Conservation (phyloP, 129 eudicot genomes). For the Daucus carota region DNA sequence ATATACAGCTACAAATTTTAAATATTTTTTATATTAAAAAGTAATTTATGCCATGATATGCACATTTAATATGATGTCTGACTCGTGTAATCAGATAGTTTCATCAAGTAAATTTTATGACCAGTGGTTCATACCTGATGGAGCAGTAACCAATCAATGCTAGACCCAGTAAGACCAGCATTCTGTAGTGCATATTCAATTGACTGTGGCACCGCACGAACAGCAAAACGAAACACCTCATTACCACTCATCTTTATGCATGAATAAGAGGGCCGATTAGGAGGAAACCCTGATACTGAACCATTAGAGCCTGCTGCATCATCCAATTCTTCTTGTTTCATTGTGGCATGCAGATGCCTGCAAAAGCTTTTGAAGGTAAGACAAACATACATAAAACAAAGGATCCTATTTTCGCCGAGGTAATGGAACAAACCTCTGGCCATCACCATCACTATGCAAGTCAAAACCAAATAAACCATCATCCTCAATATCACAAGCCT, state of each 20-base stretch:
- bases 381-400: neutral
- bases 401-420: neutral
- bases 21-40: neutral
- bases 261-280: slow-evolving; percentile 47
- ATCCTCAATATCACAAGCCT: slow-evolving; percentile 77
- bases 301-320: slow-evolving; percentile 49
- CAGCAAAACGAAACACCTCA: slow-evolving; percentile 83
- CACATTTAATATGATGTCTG: neutral
- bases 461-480: slow-evolving; percentile 88
- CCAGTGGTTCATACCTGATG: slow-evolving; percentile 56
- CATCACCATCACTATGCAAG: slow-evolving; percentile 89
- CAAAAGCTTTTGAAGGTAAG: slow-evolving; percentile 6
- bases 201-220: slow-evolving; percentile 74
- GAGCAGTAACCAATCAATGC: slow-evolving; percentile 79
- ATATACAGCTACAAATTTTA: neutral
- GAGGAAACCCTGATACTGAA: slow-evolving; percentile 51
- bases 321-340: slow-evolving; percentile 31
- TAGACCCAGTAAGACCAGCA: slow-evolving; percentile 64
- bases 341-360: slow-evolving; percentile 71
- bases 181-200: slow-evolving; percentile 65
- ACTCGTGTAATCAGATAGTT: neutral
- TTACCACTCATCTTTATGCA: slow-evolving; percentile 81
- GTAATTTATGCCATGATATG: neutral
- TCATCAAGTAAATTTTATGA: neutral
- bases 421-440: slow-evolving; percentile 44